Evolutionary conservation across 164 flowering plant species (phyloP), one percentile per base, ranked within the genome.

Genomic region (Brasenia schreberi): DNA sequence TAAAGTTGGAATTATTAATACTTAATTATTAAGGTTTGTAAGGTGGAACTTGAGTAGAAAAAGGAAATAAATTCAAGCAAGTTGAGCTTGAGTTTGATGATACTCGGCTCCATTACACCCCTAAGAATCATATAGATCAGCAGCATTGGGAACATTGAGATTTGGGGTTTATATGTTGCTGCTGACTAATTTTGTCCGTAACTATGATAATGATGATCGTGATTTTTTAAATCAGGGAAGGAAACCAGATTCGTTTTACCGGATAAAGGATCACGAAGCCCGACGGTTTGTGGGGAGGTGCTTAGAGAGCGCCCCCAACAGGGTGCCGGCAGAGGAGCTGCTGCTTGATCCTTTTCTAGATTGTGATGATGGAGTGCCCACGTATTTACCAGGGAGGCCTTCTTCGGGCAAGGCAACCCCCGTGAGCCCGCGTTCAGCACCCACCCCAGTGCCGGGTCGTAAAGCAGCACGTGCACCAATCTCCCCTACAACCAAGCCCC

Each of bases 311-410:
- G 96, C 79, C 23, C 73, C 91, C 18, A 79, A 80, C 69, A 84
- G 97, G 72, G 70, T 79, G 64, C 71, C 95, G 0, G 98, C 97
- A 1, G 65, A 67, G 33, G 85, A 82, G 68, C 89, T 90, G 59
- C 75, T 93, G 75, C 66, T 70, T 39, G 96, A 93, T 62, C 90
- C 87, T 0, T 92, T 90, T 75, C 83, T 92, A 0, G 62, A 64
- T 17, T 79, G 85, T 17, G 65, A 63, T 18, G 80, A 80, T 39
- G 76, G n/a, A 5, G 14, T 49, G 10, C 56, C 56, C 12, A 76
- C 69, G 10, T 17, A 64, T 18, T 61, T 68, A 7, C 77, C 75
- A 5, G 6, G 18, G 42, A 64, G 56, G 56, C 56, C 56, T 49
- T 14, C 56, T 49, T 49, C 56, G 16, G 56, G 12, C 56, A 49